These are phyloP conservation scores for Delonix regia DNA, from an alignment of 306 rosid species.

Conservation along the genomic window DNA sequence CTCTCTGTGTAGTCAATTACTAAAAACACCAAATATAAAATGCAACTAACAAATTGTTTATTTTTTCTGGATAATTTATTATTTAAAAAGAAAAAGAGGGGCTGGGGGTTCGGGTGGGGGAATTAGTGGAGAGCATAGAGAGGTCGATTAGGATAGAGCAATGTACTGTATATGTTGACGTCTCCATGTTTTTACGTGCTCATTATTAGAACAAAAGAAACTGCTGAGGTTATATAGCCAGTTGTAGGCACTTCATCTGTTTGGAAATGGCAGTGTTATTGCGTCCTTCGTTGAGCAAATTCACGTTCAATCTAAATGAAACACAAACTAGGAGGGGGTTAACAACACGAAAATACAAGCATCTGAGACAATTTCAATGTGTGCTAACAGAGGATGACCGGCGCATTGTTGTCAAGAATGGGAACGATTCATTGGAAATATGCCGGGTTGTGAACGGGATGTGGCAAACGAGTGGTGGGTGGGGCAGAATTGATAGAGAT, in stretches of 20 bases:
- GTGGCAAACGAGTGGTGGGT: constrained; percentile 90
- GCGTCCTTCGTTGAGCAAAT: constrained; percentile 41
- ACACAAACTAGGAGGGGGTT: constrained; percentile 37
- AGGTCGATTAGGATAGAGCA: constrained; percentile 30
- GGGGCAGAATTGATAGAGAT: constrained; percentile 78
- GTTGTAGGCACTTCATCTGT: not conserved
- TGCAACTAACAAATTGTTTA: not conserved
- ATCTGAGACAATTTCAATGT: constrained; percentile 43
- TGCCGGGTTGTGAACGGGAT: constrained; percentile 79
- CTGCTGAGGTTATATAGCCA: not conserved
- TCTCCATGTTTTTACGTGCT: not conserved
- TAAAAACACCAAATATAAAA: not conserved
- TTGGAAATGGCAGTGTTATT: constrained; percentile 60
- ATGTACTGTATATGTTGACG: not conserved
- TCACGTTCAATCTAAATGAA: constrained; percentile 34
- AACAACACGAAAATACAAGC: constrained; percentile 22
- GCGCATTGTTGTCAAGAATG: constrained; percentile 53
- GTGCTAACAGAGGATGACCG: constrained; percentile 51
- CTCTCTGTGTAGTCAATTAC: not conserved
- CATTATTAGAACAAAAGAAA: constrained; percentile 18
- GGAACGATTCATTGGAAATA: constrained; percentile 71
- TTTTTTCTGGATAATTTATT: not conserved
- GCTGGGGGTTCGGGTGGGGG: too few relatives aligned
- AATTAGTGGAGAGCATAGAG: constrained; percentile 27
- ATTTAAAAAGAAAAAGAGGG: too few relatives aligned